Base-by-base conservation (phyloP, 495 filamentous ascomycete species). In the Elasticomyces elasticus region DNA sequence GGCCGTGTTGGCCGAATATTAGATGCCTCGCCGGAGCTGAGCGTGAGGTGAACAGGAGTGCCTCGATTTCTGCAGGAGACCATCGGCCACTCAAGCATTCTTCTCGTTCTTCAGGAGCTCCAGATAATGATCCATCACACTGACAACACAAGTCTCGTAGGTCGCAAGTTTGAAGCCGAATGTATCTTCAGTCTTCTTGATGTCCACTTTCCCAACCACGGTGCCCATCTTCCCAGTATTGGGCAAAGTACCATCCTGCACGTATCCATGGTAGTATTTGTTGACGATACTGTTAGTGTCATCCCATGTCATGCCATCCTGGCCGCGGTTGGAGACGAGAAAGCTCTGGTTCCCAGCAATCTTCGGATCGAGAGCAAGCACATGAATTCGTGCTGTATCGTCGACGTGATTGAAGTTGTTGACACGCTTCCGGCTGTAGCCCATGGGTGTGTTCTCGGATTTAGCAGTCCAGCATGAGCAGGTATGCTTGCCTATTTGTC, bases 1-100 rank as follows among this genome's bases (percentile, higher is more conserved):
- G 76, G 0, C 84, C 84, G 42, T 59, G 62, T 64, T 87, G 84
- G 26, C 76, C 76, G 59, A 40, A 17, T 4, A 5, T 12, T 17
- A 40, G 4, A 5, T n/a, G n/a, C n/a, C n/a, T n/a, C n/a, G 35
- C 19, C 35, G 35, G 35, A 40, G 35, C 12, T 40, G 35, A 15
- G 35, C 35, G 12, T 40, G 35, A n/a, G n/a, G n/a, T n/a, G n/a
- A n/a, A n/a, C n/a, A n/a, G n/a, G n/a, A n/a, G n/a, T n/a, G n/a
- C n/a, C n/a, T n/a, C n/a, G n/a, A n/a, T n/a, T n/a, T n/a, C n/a
- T 33, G 30, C 7, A 33, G 30, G 30, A 23, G 15, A 13, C 6
- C 23, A 49, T 49, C 26, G 6, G 10, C 15, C 9, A 5, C 19
- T 25, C 45, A 13, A 28, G 45, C 45, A 11, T 49, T 10, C 45